Evolutionary conservation across 1,284 basidiomycete species (phyloP).

Genomic region (Sanghuangporus weigelae): DNA sequence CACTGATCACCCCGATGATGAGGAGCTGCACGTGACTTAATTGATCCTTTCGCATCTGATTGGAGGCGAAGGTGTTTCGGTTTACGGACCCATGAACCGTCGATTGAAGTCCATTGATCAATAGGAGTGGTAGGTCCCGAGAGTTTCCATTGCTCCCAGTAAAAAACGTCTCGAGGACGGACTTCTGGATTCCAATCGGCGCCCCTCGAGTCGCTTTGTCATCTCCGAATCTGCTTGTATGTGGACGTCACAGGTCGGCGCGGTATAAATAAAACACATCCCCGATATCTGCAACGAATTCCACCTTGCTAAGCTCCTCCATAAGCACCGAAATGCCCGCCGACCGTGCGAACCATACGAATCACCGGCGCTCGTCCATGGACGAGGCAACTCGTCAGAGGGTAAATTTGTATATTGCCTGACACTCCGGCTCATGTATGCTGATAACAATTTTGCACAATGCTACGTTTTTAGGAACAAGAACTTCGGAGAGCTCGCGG

Average conservation of each 20-base stretch:
- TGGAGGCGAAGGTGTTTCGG: background rate
- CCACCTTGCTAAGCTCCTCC: background rate
- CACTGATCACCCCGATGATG: no score
- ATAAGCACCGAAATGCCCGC: slow-evolving; percentile 9
- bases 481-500: slow-evolving; percentile 18
- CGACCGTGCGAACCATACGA: slow-evolving; percentile 6
- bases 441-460: background rate
- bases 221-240: background rate
- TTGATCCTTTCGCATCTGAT: background rate
- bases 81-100: background rate
- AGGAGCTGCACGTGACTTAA: background rate
- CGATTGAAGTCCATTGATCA: background rate
- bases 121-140: background rate
- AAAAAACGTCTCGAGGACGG: background rate
- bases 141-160: background rate
- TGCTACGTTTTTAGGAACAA: slow-evolving; percentile 7
- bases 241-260: background rate
- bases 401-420: background rate
- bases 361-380: slow-evolving; percentile 12
- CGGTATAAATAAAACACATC: background rate
- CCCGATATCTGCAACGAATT: background rate
- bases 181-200: background rate
- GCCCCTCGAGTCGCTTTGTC: background rate
- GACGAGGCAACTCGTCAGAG: slow-evolving; percentile 17
- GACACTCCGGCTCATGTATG: background rate